A percentile compares a stretch with the other conserved stretches of the same genome.
Evolutionary conservation across 176 grass and related monocot species (phyloP).

Genomic region (Bolboschoenus planiculmis): DNA sequence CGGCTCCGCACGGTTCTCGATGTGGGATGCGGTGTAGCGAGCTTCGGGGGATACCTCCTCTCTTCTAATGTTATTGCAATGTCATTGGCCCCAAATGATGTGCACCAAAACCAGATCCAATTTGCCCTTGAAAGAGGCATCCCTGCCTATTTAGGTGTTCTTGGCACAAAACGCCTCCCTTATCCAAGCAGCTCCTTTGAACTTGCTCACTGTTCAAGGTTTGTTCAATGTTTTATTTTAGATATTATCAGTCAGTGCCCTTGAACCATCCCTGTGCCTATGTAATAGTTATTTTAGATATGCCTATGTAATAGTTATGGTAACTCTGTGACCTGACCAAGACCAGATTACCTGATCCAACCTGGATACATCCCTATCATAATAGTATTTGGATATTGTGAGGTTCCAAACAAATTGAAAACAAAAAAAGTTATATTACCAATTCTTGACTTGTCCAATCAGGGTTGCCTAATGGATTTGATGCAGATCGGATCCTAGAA

Average conservation of each 20-base stretch:
- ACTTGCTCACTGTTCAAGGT: slow-evolving; percentile 91
- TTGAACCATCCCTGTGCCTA: neutral
- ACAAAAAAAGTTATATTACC: neutral
- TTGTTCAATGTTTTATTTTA: neutral
- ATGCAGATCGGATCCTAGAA: neutral
- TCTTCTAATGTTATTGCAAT: slow-evolving; percentile 85
- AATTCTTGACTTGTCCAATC: neutral
- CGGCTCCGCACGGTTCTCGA: slow-evolving; percentile 87
- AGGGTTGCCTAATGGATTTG: neutral
- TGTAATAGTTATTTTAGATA: neutral
- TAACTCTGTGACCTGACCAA: neutral
- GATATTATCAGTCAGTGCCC: neutral
- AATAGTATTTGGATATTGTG: neutral
- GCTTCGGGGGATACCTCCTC: slow-evolving; percentile 95
- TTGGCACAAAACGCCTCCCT: slow-evolving; percentile 93
- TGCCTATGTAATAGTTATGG: neutral
- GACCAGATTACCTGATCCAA: neutral
- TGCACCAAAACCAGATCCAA: slow-evolving; percentile 99
- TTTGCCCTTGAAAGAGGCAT: slow-evolving; percentile 99
- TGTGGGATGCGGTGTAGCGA: slow-evolving; percentile 97
- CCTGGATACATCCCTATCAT: neutral
- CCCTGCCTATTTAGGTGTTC: slow-evolving; percentile 92
- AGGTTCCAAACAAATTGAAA: neutral
- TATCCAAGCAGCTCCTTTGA: slow-evolving; percentile 97
- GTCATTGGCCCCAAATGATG: slow-evolving; percentile 99